Evolutionary conservation across 768 basidiomycete species (phyloP).

Genomic region (Boletales sp.): DNA sequence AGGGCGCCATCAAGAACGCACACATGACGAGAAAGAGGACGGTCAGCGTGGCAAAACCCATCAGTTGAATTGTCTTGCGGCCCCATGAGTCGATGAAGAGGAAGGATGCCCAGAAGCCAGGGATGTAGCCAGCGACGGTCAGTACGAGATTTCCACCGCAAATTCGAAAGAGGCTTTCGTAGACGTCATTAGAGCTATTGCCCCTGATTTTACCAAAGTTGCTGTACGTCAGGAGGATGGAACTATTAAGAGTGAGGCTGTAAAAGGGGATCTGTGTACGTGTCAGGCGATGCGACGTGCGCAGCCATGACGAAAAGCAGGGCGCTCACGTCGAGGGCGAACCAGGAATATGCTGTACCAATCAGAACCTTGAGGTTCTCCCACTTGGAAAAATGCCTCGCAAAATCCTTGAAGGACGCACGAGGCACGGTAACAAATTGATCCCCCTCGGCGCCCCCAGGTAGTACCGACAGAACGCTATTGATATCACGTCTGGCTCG

Average conservation of each 20-base stretch:
- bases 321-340: slow-evolving; percentile 70
- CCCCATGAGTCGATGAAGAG: slow-evolving; percentile 69
- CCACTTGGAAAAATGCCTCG: slow-evolving; percentile 63
- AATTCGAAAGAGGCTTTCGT: slow-evolving; percentile 23
- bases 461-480: slow-evolving; percentile 49
- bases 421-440: slow-evolving; percentile 60
- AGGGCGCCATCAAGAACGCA: slow-evolving; percentile 28
- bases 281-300: not conserved
- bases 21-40: slow-evolving; percentile 67
- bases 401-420: slow-evolving; percentile 66
- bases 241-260: slow-evolving; percentile 78
- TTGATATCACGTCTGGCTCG: slow-evolving; percentile 72
- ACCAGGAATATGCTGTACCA: slow-evolving; percentile 81
- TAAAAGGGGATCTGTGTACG: slow-evolving; percentile 75
- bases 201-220: slow-evolving; percentile 49
- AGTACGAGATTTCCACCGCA: slow-evolving; percentile 19
- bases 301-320: not conserved
- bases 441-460: slow-evolving; percentile 39
- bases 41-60: slow-evolving; percentile 66
- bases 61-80: slow-evolving; percentile 71
- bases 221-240: slow-evolving; percentile 70
- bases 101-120: slow-evolving; percentile 64
- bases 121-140: slow-evolving; percentile 16
- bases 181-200: slow-evolving; percentile 9
- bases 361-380: slow-evolving; percentile 75